Conservation (phyloP, 306 rosid genomes). For the Trifolium fragiferum region DNA sequence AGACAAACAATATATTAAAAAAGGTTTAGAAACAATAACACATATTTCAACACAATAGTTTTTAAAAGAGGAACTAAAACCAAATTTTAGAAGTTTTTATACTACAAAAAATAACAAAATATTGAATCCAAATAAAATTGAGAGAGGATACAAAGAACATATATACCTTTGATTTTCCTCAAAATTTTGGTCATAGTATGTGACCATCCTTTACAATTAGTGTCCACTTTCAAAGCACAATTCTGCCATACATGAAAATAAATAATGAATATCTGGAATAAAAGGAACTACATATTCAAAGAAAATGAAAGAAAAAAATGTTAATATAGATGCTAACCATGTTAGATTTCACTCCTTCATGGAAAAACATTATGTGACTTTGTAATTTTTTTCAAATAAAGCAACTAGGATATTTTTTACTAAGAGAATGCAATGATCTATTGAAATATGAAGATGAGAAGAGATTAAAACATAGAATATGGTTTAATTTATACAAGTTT, state of each 20-base stretch:
- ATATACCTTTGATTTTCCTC: conserved; percentile 20
- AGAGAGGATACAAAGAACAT: too few relatives aligned
- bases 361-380: conserved; percentile 9
- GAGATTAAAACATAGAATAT: not conserved
- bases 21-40: too few relatives aligned
- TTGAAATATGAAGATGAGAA: not conserved
- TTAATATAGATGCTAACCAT: not conserved
- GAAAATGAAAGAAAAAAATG: not conserved
- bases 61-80: too few relatives aligned
- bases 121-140: too few relatives aligned
- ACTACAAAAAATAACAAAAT: too few relatives aligned
- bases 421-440: too few relatives aligned
- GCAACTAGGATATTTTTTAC: too few relatives aligned
- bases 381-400: not conserved
- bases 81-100: too few relatives aligned
- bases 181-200: conserved; percentile 20
- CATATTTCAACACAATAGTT: too few relatives aligned
- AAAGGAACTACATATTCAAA: not conserved
- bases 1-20: too few relatives aligned
- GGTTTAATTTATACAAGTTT: not conserved
- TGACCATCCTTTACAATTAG: conserved; percentile 21
- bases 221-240: conserved; percentile 42
- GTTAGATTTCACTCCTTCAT: conserved; percentile 1
- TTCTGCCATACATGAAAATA: not conserved
- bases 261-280: not conserved